Percentiles rank a stretch among this genome's conserved stretches.
phyloP scores from a whole-genome alignment of 441 rosid genomes.

The Pelargonium cotyledonis region DNA sequence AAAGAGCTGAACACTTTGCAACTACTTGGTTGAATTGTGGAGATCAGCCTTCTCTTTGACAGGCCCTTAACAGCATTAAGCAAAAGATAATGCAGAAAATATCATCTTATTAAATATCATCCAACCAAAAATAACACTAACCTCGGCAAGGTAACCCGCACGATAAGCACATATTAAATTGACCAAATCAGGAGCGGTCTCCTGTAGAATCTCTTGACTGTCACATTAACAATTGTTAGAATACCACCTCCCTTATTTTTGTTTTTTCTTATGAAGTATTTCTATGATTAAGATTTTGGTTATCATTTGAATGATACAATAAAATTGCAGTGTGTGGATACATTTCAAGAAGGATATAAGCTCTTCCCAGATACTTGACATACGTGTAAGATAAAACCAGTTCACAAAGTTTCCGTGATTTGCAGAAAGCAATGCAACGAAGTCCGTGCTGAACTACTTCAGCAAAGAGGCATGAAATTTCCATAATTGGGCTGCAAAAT shows the following conservation, averaged over 20 bases:
- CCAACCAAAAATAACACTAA: conserved; percentile 22
- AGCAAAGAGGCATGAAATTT: conserved; percentile 71
- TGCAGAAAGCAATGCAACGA: conserved; percentile 90
- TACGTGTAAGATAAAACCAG: conserved; percentile 81
- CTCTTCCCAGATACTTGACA: conserved; percentile 22
- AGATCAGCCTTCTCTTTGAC: neutral
- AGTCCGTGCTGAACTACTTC: conserved; percentile 98
- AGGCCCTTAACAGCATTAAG: neutral
- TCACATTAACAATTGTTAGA: conserved; percentile 11
- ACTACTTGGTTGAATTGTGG: neutral
- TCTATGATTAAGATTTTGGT: neutral
- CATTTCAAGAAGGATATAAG: neutral
- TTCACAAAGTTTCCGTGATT: conserved; percentile 89
- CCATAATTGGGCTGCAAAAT: conserved; percentile 60
- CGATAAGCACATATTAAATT: conserved; percentile 76
- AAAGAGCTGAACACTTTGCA: neutral
- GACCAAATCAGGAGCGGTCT: conserved; percentile 68
- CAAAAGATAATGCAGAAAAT: neutral
- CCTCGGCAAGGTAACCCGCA: conserved; percentile 85
- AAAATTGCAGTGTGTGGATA: neutral
- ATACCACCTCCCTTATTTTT: neutral
- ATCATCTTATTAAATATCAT: neutral
- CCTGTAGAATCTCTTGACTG: conserved; percentile 77
- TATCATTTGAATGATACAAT: neutral
- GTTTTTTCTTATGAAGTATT: neutral